Percentiles rank a stretch among this genome's conserved stretches.
Conservation (phyloP, 805 yeast species). For the Hanseniaspora guilliermondii region DNA sequence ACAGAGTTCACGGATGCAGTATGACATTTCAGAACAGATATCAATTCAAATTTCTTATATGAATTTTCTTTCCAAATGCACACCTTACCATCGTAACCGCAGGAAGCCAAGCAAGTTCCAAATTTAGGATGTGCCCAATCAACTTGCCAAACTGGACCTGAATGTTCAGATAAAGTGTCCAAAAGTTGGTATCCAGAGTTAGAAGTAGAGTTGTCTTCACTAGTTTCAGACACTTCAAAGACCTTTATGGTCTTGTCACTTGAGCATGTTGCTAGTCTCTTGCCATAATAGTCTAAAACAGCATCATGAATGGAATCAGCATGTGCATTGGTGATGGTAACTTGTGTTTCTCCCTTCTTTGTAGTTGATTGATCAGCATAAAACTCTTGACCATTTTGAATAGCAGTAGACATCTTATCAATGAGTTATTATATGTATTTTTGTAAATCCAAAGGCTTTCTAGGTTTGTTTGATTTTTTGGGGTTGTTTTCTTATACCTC, state of each 20-base stretch:
- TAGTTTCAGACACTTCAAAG: slow-evolving; percentile 79
- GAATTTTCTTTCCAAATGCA: slow-evolving; percentile 85
- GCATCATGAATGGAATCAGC: slow-evolving; percentile 93
- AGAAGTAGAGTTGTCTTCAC: slow-evolving; percentile 36
- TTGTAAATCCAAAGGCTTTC: too few relatives aligned
- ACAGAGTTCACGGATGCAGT: slow-evolving; percentile 91
- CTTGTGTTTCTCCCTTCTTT: slow-evolving; percentile 32
- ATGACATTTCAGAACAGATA: slow-evolving; percentile 77
- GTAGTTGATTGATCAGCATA: neutral
- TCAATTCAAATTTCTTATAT: slow-evolving; percentile 62
- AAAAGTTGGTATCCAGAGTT: slow-evolving; percentile 30
- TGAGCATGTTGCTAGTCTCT: slow-evolving; percentile 88
- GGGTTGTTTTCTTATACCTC: neutral
- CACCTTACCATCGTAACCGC: slow-evolving; percentile 91
- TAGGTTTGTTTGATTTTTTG: slow-evolving; percentile 29
- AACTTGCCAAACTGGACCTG: slow-evolving; percentile 98
- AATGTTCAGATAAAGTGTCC: slow-evolving; percentile 84
- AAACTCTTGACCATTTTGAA: neutral
- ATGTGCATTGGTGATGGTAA: slow-evolving; percentile 80
- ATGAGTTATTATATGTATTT: slow-evolving; percentile 45
- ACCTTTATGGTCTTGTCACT: slow-evolving; percentile 92
- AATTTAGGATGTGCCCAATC: slow-evolving; percentile 98
- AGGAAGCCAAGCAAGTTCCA: slow-evolving; percentile 86
- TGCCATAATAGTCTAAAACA: slow-evolving; percentile 91
- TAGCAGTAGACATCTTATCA: slow-evolving; percentile 1